A percentile compares a stretch with the other conserved stretches of the same genome.
These are phyloP conservation scores for Ogataea trehalophila DNA, from an alignment of 805 yeast genomes.

Conservation along the genomic window DNA sequence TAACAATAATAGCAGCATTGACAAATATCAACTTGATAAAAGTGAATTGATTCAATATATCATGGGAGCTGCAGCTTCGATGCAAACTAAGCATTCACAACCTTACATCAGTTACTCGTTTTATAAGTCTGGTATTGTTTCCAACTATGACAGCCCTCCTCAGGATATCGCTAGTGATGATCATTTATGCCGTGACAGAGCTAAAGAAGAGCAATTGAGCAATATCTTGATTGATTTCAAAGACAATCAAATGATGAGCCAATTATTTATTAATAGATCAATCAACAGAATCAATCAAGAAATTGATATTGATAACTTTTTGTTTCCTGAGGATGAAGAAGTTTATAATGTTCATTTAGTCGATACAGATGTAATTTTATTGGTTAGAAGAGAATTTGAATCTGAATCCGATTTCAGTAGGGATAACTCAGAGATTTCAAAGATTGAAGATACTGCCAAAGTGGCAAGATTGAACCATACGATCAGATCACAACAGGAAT, in stretches of 20 bases:
- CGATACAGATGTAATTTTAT: conserved; percentile 31
- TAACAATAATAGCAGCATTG: not conserved
- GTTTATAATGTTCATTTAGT: conserved; percentile 28
- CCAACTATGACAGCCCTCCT: conserved; percentile 3
- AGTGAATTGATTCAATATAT: conserved; percentile 21
- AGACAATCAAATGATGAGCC: conserved; percentile 11
- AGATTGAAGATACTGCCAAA: conserved; percentile 4
- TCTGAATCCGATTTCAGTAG: not conserved
- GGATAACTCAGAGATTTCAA: not conserved
- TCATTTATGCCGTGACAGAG: conserved; percentile 10
- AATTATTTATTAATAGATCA: conserved; percentile 2
- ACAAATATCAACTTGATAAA: conserved; percentile 12
- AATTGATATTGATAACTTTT: conserved; percentile 24
- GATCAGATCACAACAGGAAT: conserved; percentile 1
- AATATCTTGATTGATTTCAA: conserved; percentile 19
- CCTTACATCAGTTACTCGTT: conserved; percentile 18
- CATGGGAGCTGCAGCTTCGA: conserved; percentile 14
- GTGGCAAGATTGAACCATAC: conserved; percentile 6
- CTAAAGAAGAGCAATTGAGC: conserved; percentile 22
- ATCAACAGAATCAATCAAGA: conserved; percentile 4
- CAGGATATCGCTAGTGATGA: conserved; percentile 6
- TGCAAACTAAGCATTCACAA: conserved; percentile 11
- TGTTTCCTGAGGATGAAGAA: conserved; percentile 35
- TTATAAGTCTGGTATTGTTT: conserved; percentile 17
- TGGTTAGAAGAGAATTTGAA: conserved; percentile 21